phyloP scores from a whole-genome alignment of 176 grass and related monocot genomes.

The maize (Zea mays) region DNA sequence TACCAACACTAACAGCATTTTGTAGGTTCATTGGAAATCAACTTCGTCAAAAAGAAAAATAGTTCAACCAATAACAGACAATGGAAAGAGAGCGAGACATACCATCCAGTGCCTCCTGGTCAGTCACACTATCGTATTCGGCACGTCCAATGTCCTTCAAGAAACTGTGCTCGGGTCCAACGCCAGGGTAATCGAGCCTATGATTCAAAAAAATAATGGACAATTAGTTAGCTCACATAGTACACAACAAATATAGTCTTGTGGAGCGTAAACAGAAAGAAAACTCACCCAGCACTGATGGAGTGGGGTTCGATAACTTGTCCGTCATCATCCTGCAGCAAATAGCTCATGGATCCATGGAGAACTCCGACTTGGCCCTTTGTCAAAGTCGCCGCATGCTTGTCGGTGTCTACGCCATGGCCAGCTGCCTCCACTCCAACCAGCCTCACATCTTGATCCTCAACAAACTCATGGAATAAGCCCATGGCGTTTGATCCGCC shows the following conservation, averaged over 20 bases:
- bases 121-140: constrained; percentile 90
- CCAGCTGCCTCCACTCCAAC: constrained; percentile 97
- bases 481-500: constrained; percentile 98
- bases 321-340: constrained; percentile 94
- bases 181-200: constrained; percentile 94
- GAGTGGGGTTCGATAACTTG: constrained; percentile 98
- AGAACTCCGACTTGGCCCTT: constrained; percentile 93
- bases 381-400: constrained; percentile 88
- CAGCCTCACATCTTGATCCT: constrained; percentile 78
- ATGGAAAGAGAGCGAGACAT: neutral
- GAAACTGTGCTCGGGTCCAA: constrained; percentile 95
- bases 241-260: constrained; percentile 2
- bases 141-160: constrained; percentile 91
- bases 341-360: constrained; percentile 93
- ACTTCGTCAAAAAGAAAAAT: neutral
- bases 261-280: neutral
- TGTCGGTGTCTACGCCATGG: constrained; percentile 78
- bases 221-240: constrained; percentile 12
- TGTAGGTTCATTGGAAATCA: neutral
- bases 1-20: neutral
- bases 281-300: constrained; percentile 90
- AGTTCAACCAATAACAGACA: neutral
- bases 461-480: constrained; percentile 92
- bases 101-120: constrained; percentile 94
- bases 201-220: constrained; percentile 28